A percentile compares a stretch with the other conserved stretches of the same genome.
Conservation (phyloP, 1,284 basidiomycete genomes). For the Taiwanofungus camphoratus region DNA sequence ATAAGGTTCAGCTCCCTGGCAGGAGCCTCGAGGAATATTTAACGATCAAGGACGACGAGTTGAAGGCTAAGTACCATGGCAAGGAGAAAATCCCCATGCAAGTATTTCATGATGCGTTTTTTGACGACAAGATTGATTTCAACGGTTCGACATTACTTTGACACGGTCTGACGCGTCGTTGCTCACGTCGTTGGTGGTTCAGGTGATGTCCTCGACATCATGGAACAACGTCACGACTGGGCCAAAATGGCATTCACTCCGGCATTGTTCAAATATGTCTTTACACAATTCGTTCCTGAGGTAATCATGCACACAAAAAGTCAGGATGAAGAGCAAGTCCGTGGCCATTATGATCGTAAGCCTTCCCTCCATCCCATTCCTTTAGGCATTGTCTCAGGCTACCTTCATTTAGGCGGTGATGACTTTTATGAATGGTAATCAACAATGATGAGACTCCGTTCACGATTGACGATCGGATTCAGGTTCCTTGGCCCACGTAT, state of each 20-base stretch:
- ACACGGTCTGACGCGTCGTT: conserved; percentile 9
- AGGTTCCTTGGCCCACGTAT: conserved; percentile 94
- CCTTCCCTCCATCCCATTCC: conserved; percentile 13
- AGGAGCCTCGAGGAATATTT: conserved; percentile 88
- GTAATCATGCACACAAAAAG: conserved; percentile 86
- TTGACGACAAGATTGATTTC: conserved; percentile 94
- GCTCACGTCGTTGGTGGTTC: conserved; percentile 10
- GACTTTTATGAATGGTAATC: conserved; percentile 87
- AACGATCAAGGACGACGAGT: conserved; percentile 79
- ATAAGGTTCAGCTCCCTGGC: conserved; percentile 83
- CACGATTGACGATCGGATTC: neutral
- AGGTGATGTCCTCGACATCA: conserved; percentile 90
- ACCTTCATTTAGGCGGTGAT: conserved; percentile 56
- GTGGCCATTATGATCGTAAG: conserved; percentile 93
- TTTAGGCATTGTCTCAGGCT: conserved; percentile 13
- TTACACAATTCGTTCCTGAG: conserved; percentile 86
- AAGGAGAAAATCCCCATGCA: conserved; percentile 97
- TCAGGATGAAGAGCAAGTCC: conserved; percentile 95
- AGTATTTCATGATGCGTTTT: conserved; percentile 96
- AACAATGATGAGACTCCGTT: neutral
- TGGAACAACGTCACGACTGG: conserved; percentile 97
- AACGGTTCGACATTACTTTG: conserved; percentile 56
- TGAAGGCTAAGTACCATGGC: conserved; percentile 75
- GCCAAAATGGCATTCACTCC: conserved; percentile 83
- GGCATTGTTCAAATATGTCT: conserved; percentile 92